Evolutionary conservation across 495 filamentous ascomycete species (phyloP), one percentile per base, ranked within the genome.

Genomic region (Penicillium antarcticum): DNA sequence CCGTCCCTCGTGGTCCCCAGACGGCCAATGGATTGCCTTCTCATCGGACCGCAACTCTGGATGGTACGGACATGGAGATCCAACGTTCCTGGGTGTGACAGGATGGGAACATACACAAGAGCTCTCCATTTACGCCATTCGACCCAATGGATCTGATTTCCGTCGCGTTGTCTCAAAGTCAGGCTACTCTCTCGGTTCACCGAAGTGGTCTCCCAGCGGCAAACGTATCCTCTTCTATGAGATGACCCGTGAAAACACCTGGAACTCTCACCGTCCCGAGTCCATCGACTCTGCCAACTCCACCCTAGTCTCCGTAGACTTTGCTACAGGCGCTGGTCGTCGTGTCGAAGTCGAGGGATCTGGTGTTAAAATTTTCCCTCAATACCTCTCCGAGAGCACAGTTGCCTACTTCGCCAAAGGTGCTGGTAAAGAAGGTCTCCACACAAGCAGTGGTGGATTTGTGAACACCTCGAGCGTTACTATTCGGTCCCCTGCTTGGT

Each of bases 101-200:
- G 64, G 64, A 1, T 69, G 66, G 66, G 66, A 69, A 16, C 62
- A 65, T 42, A 69, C 63, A 5, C 66, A 69, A 44, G 60, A 63
- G 34, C 52, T 69, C 1, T 55, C 56, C 2, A 61, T 69, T 9
- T 69, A 69, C 32, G 58, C 54, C 1, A 60, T 65, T 24, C 55
- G 61, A 1, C 57, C 56, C 4, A 51, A 69, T 41, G 66, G 66
- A 0, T 58, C 60, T 13, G 61, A 56, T 33, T 65, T 69, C 23
- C 61, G 62, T 8, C 45, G 49, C 19, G 41, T 67, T 1, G 45
- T 29, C 6, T 34, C 51, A 1, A 59, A 53, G 45, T 18, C 34
- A 1, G 54, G 44, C n/a, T 57, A 60, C 21, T 58, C 51, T 17
- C 48, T 60, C 2, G 67, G 67, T 4, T 63, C 64, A 0, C 64